A percentile compares a stretch with the other conserved stretches of the same genome.
phyloP scores from a whole-genome alignment of 176 grass and related monocot species.

The Hordeum vulgare region DNA sequence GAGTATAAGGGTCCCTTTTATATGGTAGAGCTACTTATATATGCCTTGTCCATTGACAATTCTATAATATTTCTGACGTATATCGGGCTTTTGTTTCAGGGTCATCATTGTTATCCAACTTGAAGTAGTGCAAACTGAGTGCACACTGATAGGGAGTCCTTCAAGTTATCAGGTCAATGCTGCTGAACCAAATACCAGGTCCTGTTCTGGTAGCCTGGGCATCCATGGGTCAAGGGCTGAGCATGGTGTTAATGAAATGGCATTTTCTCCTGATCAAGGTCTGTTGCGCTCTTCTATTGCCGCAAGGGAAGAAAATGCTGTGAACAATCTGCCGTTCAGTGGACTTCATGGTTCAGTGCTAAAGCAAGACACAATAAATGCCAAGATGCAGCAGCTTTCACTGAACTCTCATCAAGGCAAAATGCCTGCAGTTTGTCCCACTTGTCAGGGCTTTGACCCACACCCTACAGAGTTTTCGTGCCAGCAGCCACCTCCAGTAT shows the following conservation, averaged over 20 bases:
- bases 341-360: slow-evolving; percentile 11
- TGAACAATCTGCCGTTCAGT: slow-evolving; percentile 27
- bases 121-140: slow-evolving; percentile 53
- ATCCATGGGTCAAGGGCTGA: slow-evolving; percentile 15
- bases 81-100: slow-evolving; percentile 25
- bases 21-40: not conserved
- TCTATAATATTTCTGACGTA: slow-evolving; percentile 1
- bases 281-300: not conserved
- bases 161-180: slow-evolving; percentile 33
- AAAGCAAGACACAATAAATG: slow-evolving; percentile 15
- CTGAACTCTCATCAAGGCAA: slow-evolving; percentile 43
- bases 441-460: not conserved
- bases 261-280: slow-evolving; percentile 29
- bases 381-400: slow-evolving; percentile 36
- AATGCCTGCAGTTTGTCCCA: slow-evolving; percentile 34
- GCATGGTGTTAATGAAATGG: slow-evolving; percentile 23
- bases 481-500: slow-evolving; percentile 42
- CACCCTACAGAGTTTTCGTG: slow-evolving; percentile 20
- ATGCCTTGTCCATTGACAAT: not conserved
- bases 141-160: slow-evolving; percentile 39
- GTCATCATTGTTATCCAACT: slow-evolving; percentile 68
- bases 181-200: slow-evolving; percentile 32
- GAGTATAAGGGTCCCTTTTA: not conserved
- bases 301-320: slow-evolving; percentile 19
- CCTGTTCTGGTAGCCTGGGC: slow-evolving; percentile 11